Evolutionary conservation across 2,329 filamentous ascomycete species (phyloP), one percentile per base, ranked within the genome.

Genomic region (Cladosporium austrohemisphaericum): DNA sequence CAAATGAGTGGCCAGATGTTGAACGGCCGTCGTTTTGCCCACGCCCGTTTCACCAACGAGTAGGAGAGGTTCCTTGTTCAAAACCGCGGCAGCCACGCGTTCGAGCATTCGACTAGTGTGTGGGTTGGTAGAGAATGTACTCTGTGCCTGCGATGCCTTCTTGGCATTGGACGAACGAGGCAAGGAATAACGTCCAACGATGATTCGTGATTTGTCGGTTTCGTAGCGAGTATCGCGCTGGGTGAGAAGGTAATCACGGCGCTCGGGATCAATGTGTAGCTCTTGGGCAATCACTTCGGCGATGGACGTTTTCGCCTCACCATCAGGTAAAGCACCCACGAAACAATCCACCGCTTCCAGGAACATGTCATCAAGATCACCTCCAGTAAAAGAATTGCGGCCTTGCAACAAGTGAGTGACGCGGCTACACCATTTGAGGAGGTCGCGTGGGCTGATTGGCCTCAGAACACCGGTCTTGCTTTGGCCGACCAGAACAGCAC

Each of bases 31-130:
- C 0, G 93, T 99, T 71, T 99, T 99, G 60, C 93, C 93, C 43
- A 95, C 96, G 73, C 93, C 93, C 6, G 93, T 99, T 72, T 99
- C 93, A 64, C 93, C 93, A n/a, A 99, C 93, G 22, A 99, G 80
- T 14, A 99, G 73, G 1, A 95, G 80, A 3, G 94, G 90, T 62
- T 99, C 93, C n/a, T 81, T 80, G 60, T 90, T 80, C 54, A 86
- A 83, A 5, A 96, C 81, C 1, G 90, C 86, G 29, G 88, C 84
- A 1, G 88, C 83, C 49, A 97, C 86, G 65, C 94, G 88, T 65
- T 98, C 94, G 43, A 98, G 79, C 10, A 95, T 76, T 54, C 85
- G 81, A 56, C 88, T 81, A 0, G 92, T 92, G 56, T 95, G 88
- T 18, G 81, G 84, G 16, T 93, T 97, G 28, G 86, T 90, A 4